A percentile compares a stretch with the other conserved stretches of the same genome.
Evolutionary conservation across 129 eudicot genomes (phyloP).

Genomic region (Logfia minima): DNA sequence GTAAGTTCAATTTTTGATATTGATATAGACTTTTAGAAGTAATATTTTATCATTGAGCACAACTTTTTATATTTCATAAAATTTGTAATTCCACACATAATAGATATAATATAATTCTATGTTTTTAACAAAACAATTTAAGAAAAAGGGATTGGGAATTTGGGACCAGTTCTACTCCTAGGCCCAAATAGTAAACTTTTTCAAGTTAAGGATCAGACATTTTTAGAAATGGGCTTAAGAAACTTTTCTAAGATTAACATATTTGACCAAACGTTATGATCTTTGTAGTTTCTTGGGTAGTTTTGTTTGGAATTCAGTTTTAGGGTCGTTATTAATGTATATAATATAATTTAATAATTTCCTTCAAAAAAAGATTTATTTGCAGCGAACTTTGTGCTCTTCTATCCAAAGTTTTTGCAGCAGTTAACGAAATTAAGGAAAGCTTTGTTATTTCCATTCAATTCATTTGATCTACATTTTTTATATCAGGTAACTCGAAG

Average conservation of each 20-base stretch:
- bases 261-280: too few relatives aligned
- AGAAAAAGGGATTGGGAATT: not conserved
- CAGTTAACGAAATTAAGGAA: not conserved
- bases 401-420: not conserved
- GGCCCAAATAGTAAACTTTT: not conserved
- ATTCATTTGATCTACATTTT: not conserved
- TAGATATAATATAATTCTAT: not conserved
- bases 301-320: too few relatives aligned
- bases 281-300: too few relatives aligned
- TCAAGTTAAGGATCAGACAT: not conserved
- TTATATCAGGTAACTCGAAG: slow-evolving; percentile 45
- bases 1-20: not conserved
- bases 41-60: too few relatives aligned
- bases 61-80: too few relatives aligned
- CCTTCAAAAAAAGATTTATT: too few relatives aligned
- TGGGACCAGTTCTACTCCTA: not conserved
- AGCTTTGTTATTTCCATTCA: not conserved
- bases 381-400: not conserved
- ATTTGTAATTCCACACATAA: too few relatives aligned
- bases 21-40: too few relatives aligned
- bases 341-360: too few relatives aligned
- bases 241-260: not conserved
- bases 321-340: too few relatives aligned
- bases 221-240: not conserved
- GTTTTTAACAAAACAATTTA: not conserved